Evolutionary conservation across 2,329 filamentous ascomycete genomes (phyloP).

Genomic region (Amauroascus verrucosus): DNA sequence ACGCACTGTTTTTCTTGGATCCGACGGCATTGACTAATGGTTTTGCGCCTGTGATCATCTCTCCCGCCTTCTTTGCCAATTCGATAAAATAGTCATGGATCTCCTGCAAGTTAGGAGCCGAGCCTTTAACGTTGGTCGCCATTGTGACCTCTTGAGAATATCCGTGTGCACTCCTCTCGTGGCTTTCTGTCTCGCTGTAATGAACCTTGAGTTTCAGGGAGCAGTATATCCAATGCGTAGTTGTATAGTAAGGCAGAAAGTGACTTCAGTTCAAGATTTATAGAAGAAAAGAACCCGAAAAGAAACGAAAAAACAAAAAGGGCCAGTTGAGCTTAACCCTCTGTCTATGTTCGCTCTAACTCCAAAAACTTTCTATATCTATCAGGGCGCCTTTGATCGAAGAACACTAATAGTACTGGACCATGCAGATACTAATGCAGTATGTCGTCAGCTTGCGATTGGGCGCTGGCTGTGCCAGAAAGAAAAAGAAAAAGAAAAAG

Average conservation of each 20-base stretch:
- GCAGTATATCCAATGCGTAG: too few relatives aligned
- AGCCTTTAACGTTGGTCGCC: neutral
- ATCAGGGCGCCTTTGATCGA: neutral
- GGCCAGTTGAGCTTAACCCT: too few relatives aligned
- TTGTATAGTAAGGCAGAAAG: too few relatives aligned
- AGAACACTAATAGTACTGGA: neutral
- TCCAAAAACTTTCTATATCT: too few relatives aligned
- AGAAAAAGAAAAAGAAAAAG: neutral
- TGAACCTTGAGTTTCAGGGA: too few relatives aligned
- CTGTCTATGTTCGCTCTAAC: neutral
- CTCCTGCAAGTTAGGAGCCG: constrained; percentile 26
- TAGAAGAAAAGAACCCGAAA: neutral
- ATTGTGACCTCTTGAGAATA: neutral
- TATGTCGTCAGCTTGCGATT: constrained; percentile 4
- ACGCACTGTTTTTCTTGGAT: constrained; percentile 40
- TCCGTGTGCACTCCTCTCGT: neutral
- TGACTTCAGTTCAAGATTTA: neutral
- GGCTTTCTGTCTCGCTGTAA: neutral
- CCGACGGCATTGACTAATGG: constrained; percentile 29
- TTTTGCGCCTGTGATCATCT: constrained; percentile 36
- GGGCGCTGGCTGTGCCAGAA: too few relatives aligned
- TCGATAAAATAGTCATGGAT: constrained; percentile 35
- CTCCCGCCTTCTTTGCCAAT: constrained; percentile 33
- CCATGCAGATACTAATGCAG: constrained; percentile 1
- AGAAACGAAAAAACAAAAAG: neutral